Evolutionary conservation across 2,329 filamentous ascomycete species (phyloP), one percentile per base, ranked within the genome.

Genomic region (Talaromyces sp.): DNA sequence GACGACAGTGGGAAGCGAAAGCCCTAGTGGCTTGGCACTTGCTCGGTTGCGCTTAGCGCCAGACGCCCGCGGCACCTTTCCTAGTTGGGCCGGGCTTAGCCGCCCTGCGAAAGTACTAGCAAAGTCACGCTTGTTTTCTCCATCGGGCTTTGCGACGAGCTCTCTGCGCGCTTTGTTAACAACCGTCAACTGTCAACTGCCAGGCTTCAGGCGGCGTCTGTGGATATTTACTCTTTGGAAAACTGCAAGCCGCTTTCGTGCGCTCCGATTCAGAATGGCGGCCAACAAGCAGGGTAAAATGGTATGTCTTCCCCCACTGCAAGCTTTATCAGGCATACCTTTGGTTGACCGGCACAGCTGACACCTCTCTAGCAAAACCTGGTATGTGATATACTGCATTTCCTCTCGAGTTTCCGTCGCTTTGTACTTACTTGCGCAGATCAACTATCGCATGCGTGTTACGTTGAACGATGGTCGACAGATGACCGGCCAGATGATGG

Each of bases 391-490:
- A 18, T 10, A 28, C 27, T 18, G 14, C 12, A n/a, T 47, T 44
- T 9, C 10, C 42, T 42, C 23, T 18, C 14, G 30, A 18, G 33
- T 31, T 10, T 50, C 18, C 55, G 27, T 28, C 47, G 8, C 5
- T 50, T 58, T 52, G 40, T 61, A n/a, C 12, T 61, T 28, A 31
- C 58, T 23, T 50, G 31, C 27, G 18, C 34, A 98, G 95, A 96
- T 99, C 85, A 98, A 99, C 83, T 98, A 96, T 84, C 92, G 94
- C 79, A 98, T 99, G 93, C 89, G 94, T 75, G 89, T 97, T 67
- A 98, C 93, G 61, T 85, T 99, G 76, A 92, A 91, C 74, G 95
- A 99, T 81, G 92, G 92, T 67, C 89, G 95, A 73, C 92, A 97
- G 78, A 96, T 99, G 88, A 93, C 92, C 47, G 95, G 93, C 65